Percentiles rank a stretch among this genome's conserved stretches.
Evolutionary conservation across 2,329 filamentous ascomycete species (phyloP).

Genomic region (Berkeleyomyces basicola): DNA sequence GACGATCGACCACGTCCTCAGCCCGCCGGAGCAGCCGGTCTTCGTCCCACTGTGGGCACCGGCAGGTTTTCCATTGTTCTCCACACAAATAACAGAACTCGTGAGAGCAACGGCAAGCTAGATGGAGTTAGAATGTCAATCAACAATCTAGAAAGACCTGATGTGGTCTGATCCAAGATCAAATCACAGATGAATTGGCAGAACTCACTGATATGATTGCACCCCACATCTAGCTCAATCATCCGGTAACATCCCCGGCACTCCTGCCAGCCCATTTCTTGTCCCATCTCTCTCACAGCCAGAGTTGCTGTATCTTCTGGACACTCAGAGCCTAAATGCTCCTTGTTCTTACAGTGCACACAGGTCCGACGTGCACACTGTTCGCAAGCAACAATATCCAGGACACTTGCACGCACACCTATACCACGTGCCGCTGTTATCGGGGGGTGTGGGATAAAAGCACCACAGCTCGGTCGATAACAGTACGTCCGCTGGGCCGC

Average conservation of each 20-base stretch:
- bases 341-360: conserved; percentile 29
- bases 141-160: too few relatives aligned
- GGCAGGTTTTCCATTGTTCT: conserved; percentile 24
- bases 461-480: conserved; percentile 25
- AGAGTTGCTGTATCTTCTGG: conserved; percentile 26
- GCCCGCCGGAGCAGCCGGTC: conserved; percentile 11
- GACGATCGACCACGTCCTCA: neutral
- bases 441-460: conserved; percentile 26
- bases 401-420: too few relatives aligned
- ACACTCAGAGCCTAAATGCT: conserved; percentile 30
- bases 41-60: conserved; percentile 25
- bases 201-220: conserved; percentile 40
- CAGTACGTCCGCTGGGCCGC: conserved; percentile 33
- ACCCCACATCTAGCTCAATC: conserved; percentile 34
- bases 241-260: conserved; percentile 30
- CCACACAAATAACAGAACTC: conserved; percentile 37
- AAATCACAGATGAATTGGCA: neutral
- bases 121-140: neutral
- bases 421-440: neutral
- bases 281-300: conserved; percentile 25
- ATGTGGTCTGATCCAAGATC: neutral
- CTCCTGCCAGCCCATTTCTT: conserved; percentile 31
- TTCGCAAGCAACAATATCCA: neutral
- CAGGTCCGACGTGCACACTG: conserved; percentile 34
- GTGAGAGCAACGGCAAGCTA: conserved; percentile 28